Evolutionary conservation across 768 basidiomycete species (phyloP), one percentile per base, ranked within the genome.

Genomic region (Russula sp.): DNA sequence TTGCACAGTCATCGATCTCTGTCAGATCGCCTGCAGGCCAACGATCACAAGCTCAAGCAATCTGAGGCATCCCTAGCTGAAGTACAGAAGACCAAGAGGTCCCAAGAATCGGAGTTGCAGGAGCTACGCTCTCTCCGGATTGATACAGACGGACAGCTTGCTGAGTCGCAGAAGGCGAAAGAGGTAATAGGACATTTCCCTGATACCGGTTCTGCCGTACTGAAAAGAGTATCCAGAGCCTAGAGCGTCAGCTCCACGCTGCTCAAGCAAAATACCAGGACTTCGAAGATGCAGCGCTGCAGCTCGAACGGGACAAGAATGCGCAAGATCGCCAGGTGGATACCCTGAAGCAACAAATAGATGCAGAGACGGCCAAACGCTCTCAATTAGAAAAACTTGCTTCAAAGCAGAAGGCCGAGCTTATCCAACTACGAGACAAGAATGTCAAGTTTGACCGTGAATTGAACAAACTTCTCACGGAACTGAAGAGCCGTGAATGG

Each of bases 231-330:
- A 14, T 52, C 69, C 49, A 97, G 92, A 80, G 77, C 49, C 76
- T 92, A 54, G 92, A 95, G 68, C 86, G 88, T 44, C 88, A 94
- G 73, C 75, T 96, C n/a, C 73, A 78, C 0, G 75, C 81, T 24
- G 83, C 89, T 7, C 89, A 91, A 70, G 79, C 82, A 40, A 92
- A 92, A 70, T 89, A 88, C 64, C 84, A 89, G 62, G 87, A 89
- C 62, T 88, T 94, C 61, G 96, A 99, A 74, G 96, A 98, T 71
- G 83, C 88, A 0, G 83, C 92, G 1, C 80, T 97, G 7, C 86
- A 90, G 69, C 81, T 91, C 56, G 90, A 98, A 74, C 82, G 91
- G 34, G 94, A 94, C 62, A 85, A 91, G 72, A 85, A 84, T 13
- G 79, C 85, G 18, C 85, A 88, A 66, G 82, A 85, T 54, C 83